phyloP scores from a whole-genome alignment of 1,284 basidiomycete genomes.

The Kalmanozyma brasiliensis region DNA sequence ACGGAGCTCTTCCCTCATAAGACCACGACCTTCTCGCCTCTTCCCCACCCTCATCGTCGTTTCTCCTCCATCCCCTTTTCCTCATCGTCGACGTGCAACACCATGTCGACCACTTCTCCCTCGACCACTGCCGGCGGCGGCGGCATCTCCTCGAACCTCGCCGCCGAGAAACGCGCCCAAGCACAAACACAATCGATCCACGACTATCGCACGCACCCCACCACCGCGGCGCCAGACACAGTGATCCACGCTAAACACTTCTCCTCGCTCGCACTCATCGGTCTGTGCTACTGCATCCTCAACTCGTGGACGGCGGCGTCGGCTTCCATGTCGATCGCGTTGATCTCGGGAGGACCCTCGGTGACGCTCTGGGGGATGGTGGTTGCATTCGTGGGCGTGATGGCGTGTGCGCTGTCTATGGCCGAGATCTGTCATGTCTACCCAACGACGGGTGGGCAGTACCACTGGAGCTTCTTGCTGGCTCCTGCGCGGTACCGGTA shows the following conservation, averaged over 20 bases:
- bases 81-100: neutral
- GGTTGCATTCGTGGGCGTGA: constrained; percentile 64
- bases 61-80: neutral
- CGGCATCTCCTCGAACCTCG: constrained; percentile 2
- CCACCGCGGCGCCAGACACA: constrained; percentile 8
- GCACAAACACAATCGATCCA: constrained; percentile 26
- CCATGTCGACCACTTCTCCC: neutral
- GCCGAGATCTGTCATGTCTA: constrained; percentile 65
- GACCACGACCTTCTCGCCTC: too few relatives aligned
- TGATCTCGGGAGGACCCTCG: constrained; percentile 67
- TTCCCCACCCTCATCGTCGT: too few relatives aligned
- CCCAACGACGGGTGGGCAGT: constrained; percentile 68
- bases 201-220: constrained; percentile 23
- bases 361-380: constrained; percentile 69
- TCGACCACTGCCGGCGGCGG: neutral
- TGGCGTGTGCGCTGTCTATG: constrained; percentile 66
- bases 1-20: too few relatives aligned
- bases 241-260: too few relatives aligned
- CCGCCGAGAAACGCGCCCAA: constrained; percentile 30
- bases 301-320: constrained; percentile 66
- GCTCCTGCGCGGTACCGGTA: constrained; percentile 59
- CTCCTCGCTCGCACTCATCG: constrained; percentile 39
- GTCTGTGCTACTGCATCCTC: constrained; percentile 54
- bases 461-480: constrained; percentile 68
- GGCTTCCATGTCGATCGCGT: constrained; percentile 56